Percentiles rank a stretch among this genome's conserved stretches.
Conservation (phyloP, 108 stramenopile species). For the Stephanodiscus minutulus region DNA sequence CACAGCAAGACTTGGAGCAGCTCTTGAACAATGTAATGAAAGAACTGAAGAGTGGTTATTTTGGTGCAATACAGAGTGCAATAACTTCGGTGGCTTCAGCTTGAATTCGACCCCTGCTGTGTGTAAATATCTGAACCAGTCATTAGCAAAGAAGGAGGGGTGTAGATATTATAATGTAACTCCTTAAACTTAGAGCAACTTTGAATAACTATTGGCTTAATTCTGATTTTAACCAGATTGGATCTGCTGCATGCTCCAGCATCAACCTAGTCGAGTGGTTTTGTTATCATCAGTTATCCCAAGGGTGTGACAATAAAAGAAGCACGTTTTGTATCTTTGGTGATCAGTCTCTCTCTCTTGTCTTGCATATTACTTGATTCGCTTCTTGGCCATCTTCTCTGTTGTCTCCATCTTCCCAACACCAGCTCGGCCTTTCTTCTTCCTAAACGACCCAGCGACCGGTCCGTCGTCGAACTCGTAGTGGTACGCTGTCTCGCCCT, state of each 20-base stretch:
- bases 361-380: constrained; percentile 69
- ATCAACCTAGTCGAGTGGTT: too few relatives aligned
- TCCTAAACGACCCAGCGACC: constrained; percentile 71
- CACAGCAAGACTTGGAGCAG: background rate
- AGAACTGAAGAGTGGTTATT: background rate
- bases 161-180: too few relatives aligned
- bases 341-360: too few relatives aligned
- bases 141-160: background rate
- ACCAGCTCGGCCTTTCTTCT: constrained; percentile 93
- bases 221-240: too few relatives aligned
- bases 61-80: constrained; percentile 7
- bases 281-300: too few relatives aligned
- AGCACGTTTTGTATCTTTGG: too few relatives aligned
- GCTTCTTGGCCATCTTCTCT: constrained; percentile 86
- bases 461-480: constrained; percentile 88
- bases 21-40: background rate
- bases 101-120: constrained; percentile 2
- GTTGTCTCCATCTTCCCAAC: constrained; percentile 86
- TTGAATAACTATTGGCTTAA: too few relatives aligned
- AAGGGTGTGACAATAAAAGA: too few relatives aligned
- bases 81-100: background rate
- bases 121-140: background rate
- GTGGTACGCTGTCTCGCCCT: constrained; percentile 89
- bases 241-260: too few relatives aligned
- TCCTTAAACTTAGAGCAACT: too few relatives aligned